Evolutionary conservation across 148 eudicot species (phyloP), one percentile per base, ranked within the genome.

Genomic region (Heliamphora exappendiculata): DNA sequence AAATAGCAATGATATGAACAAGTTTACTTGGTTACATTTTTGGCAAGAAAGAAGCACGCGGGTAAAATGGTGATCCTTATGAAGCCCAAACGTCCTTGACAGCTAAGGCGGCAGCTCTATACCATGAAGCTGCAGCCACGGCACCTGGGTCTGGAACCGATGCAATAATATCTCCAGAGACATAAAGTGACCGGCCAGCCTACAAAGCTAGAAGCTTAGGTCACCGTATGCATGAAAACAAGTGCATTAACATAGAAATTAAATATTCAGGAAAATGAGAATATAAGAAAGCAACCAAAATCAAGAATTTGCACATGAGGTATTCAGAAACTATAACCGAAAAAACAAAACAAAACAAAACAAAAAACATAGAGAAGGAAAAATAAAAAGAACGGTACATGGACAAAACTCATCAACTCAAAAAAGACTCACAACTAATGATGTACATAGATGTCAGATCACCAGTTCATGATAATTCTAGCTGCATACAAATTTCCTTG

Each of bases 81-180:
- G 78, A 74, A 28, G 76, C 66, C 73, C 37, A 57, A 68, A 37
- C 51, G 29, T 81, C 81, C 85, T 89, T 89, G 29, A 92, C 88
- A 70, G 98, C 91, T 64, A 86, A 75, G 72, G 94, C 97, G 37
- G 97, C 97, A 64, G 97, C 98, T 77, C 75, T 79, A 72, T 90
- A 95, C 98, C 98, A 95, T 59, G 91, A 73, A 72, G 98, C 98
- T 79, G 97, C 96, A 78, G 98, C 98, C 94, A 95, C 86, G 62
- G 98, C 98, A 49, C 97, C 98, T 26, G 98, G 98, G 78, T 92
- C 98, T 2, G 98, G 94, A 84, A 92, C 96, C 3, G 88, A 78
- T 73, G 92, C 84, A 70, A 95, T 94, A 77, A 85, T 82, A 65
- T 87, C 88, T 41, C 65, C 84, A 34, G 98, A 83, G 17, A 95